These are phyloP conservation scores for Aspergillus heteromorphus DNA, from an alignment of 495 filamentous ascomycete genomes.

Conservation along the genomic window DNA sequence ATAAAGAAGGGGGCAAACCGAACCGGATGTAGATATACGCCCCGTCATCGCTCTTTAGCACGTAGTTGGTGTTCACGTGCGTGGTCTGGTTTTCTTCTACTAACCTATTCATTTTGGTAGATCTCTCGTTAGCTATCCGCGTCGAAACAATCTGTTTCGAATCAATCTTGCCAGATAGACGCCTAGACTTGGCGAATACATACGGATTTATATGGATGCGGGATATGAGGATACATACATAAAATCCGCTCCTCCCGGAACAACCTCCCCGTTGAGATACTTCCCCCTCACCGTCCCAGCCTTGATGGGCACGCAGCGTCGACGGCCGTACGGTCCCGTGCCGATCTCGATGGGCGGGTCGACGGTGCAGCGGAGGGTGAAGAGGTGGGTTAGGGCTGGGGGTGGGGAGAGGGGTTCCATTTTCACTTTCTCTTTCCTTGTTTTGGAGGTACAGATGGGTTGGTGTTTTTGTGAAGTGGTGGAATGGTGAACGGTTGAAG, in stretches of 20 bases:
- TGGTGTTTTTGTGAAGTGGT: too few relatives aligned
- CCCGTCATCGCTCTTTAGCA: constrained; percentile 26
- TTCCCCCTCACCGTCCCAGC: constrained; percentile 21
- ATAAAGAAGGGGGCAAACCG: not conserved
- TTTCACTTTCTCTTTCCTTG: too few relatives aligned
- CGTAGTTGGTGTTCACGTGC: constrained; percentile 29
- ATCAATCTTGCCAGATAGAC: not conserved
- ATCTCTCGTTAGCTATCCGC: not conserved
- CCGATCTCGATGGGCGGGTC: constrained; percentile 28
- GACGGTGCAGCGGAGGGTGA: constrained; percentile 25
- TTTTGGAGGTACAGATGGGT: too few relatives aligned
- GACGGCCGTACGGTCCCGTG: constrained; percentile 24
- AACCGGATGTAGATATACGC: constrained; percentile 26
- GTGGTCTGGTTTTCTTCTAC: constrained; percentile 25
- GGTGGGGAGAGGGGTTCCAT: constrained; percentile 3
- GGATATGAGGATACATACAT: constrained; percentile 14
- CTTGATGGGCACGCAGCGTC: constrained; percentile 26
- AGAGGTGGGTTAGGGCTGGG: constrained; percentile 25
- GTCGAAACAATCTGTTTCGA: too few relatives aligned
- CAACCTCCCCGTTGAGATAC: constrained; percentile 22
- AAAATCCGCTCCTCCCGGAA: constrained; percentile 28
- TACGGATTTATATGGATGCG: not conserved
- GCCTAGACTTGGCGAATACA: not conserved
- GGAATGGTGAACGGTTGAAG: too few relatives aligned
- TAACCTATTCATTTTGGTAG: constrained; percentile 11